A percentile compares a stretch with the other conserved stretches of the same genome.
Evolutionary conservation across 805 yeast species (phyloP).

Genomic region (Saccharomycopsis vini): DNA sequence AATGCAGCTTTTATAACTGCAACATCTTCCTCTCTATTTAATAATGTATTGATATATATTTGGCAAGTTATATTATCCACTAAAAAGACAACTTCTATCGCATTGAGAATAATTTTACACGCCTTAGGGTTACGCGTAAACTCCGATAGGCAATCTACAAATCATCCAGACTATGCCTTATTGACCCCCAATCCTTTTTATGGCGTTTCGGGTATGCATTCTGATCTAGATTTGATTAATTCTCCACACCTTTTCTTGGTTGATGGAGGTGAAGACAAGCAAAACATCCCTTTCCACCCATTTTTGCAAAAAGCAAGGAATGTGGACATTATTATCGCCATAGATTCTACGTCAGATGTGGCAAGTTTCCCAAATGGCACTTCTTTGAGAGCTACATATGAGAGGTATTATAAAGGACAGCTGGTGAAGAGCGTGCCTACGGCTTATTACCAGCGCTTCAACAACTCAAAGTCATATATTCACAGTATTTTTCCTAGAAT

Average conservation of each 20-base stretch:
- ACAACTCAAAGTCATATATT: neutral
- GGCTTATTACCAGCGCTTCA: no score
- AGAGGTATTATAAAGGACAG: no score
- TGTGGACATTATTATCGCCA: constrained; percentile 56
- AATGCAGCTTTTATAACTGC: constrained; percentile 53
- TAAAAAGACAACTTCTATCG: constrained; percentile 25
- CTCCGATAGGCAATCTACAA: constrained; percentile 24
- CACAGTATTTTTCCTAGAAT: constrained; percentile 55
- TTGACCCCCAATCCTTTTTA: constrained; percentile 50
- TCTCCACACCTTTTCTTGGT: constrained; percentile 38
- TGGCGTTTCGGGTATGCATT: constrained; percentile 24
- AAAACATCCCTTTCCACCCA: constrained; percentile 62
- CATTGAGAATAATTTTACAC: constrained; percentile 31
- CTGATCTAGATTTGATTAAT: constrained; percentile 22
- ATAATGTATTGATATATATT: constrained; percentile 41
- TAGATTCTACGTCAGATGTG: constrained; percentile 46
- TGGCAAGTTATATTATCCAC: constrained; percentile 32
- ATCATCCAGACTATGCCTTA: constrained; percentile 48
- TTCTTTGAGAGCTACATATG: constrained; percentile 33
- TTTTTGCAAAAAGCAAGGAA: constrained; percentile 51
- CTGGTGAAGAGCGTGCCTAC: no score
- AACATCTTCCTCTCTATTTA: constrained; percentile 57
- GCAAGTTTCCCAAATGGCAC: constrained; percentile 55
- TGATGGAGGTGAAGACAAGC: constrained; percentile 77
- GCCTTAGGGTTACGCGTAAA: constrained; percentile 37